These are phyloP conservation scores for Erythrobasidium yunnanense DNA, from an alignment of 768 basidiomycete genomes.

Conservation along the genomic window DNA sequence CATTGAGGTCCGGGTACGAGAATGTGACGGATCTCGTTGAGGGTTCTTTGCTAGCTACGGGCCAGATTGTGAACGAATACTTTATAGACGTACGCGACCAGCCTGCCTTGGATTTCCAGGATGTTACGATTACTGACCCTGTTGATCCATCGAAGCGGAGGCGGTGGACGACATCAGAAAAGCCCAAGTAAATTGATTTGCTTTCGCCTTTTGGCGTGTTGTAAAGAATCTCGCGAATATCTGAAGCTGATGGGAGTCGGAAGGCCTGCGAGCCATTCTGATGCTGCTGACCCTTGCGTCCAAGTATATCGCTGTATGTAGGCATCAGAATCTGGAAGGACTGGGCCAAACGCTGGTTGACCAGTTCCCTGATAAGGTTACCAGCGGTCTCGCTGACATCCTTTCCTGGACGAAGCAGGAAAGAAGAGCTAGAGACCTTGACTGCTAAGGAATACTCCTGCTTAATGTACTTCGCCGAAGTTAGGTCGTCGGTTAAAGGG, in stretches of 20 bases:
- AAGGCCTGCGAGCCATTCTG: too few relatives aligned
- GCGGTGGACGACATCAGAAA: slow-evolving; percentile 88
- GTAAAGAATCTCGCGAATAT: slow-evolving; percentile 22
- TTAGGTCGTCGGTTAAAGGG: slow-evolving; percentile 61
- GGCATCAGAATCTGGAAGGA: slow-evolving; percentile 83
- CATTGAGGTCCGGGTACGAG: slow-evolving; percentile 33
- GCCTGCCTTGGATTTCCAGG: slow-evolving; percentile 60
- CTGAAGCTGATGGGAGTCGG: slow-evolving; percentile 16
- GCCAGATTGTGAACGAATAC: slow-evolving; percentile 85
- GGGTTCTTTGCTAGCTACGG: slow-evolving; percentile 5
- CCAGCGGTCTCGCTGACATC: slow-evolving; percentile 40
- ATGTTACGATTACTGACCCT: slow-evolving; percentile 75
- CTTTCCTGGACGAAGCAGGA: slow-evolving; percentile 62
- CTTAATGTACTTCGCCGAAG: slow-evolving; percentile 51
- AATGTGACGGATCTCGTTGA: slow-evolving; percentile 17
- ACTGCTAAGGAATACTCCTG: slow-evolving; percentile 75
- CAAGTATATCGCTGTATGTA: slow-evolving; percentile 50
- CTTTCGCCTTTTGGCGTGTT: slow-evolving; percentile 13
- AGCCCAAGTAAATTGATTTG: slow-evolving; percentile 78
- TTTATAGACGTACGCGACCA: slow-evolving; percentile 51
- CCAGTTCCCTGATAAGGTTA: slow-evolving; percentile 70
- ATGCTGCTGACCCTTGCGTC: too few relatives aligned
- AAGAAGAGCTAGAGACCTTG: slow-evolving; percentile 70
- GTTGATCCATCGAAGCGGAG: slow-evolving; percentile 66
- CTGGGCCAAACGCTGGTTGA: slow-evolving; percentile 77